A percentile compares a stretch with the other conserved stretches of the same genome.
Conservation (phyloP, 345 rosid genomes). For the Dimocarpus longan region DNA sequence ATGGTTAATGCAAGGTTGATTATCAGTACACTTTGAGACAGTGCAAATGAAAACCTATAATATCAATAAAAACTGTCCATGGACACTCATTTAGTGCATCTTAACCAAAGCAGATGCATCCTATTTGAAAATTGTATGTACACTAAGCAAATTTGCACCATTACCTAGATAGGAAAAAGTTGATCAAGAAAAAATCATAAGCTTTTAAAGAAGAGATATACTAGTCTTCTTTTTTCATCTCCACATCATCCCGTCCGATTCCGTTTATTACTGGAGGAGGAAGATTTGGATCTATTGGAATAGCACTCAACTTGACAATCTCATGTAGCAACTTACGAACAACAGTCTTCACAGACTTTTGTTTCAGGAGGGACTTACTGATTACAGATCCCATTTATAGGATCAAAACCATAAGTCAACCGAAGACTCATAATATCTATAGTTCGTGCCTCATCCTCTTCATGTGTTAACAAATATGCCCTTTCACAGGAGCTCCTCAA, state of each 20-base stretch:
- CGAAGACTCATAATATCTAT: slow-evolving; percentile 83
- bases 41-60: too few relatives aligned
- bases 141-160: background rate
- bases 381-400: slow-evolving; percentile 51
- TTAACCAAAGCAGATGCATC: too few relatives aligned
- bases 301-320: slow-evolving; percentile 81
- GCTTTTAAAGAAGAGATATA: slow-evolving; percentile 39
- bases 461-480: slow-evolving; percentile 80
- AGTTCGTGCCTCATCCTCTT: slow-evolving; percentile 94
- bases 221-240: slow-evolving; percentile 99
- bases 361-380: slow-evolving; percentile 64
- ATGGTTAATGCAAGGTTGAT: too few relatives aligned
- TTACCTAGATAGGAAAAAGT: background rate
- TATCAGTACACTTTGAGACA: too few relatives aligned
- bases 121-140: background rate
- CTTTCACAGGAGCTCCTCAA: slow-evolving; percentile 84
- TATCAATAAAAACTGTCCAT: too few relatives aligned
- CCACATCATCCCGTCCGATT: slow-evolving; percentile 92
- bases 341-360: slow-evolving; percentile 77
- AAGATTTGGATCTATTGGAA: slow-evolving; percentile 93
- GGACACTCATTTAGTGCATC: too few relatives aligned
- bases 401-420: slow-evolving; percentile 75
- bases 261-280: slow-evolving; percentile 90
- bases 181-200: background rate
- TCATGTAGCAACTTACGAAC: slow-evolving; percentile 85